Conservation (phyloP, 768 basidiomycete species). For the Collybia mongolica region DNA sequence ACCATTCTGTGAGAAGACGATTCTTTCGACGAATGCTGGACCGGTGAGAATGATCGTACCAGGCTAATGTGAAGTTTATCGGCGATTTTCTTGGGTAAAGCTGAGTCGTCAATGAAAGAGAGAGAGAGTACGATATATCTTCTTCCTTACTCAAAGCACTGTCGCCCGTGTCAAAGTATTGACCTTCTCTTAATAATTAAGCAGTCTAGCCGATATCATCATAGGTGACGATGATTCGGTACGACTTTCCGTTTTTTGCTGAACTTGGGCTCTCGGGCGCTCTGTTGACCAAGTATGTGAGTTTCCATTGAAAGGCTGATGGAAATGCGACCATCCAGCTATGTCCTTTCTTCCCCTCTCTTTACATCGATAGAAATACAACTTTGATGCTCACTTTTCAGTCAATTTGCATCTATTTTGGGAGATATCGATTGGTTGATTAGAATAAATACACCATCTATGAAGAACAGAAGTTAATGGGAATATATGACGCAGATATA, state of each 20-base stretch:
- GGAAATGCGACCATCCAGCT: constrained; percentile 35
- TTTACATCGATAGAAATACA: constrained; percentile 61
- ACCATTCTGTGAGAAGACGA: no score
- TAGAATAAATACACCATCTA: constrained; percentile 63
- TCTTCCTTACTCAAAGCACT: constrained; percentile 65
- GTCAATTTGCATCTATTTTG: constrained; percentile 50
- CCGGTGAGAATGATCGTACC: constrained; percentile 68
- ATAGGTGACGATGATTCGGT: constrained; percentile 71
- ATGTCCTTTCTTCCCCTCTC: constrained; percentile 25
- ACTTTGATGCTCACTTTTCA: constrained; percentile 48
- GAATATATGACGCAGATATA: background rate
- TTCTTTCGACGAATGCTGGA: constrained; percentile 46
- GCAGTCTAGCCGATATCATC: constrained; percentile 50
- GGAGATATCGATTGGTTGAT: constrained; percentile 63
- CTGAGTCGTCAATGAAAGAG: constrained; percentile 58
- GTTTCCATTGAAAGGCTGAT: background rate
- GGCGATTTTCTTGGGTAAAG: constrained; percentile 55
- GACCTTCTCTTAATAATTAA: constrained; percentile 53
- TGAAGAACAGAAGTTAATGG: background rate
- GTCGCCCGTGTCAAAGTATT: constrained; percentile 68
- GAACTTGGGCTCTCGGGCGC: constrained; percentile 46
- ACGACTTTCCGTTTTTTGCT: constrained; percentile 37
- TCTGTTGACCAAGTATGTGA: constrained; percentile 34
- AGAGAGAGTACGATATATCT: constrained; percentile 72
- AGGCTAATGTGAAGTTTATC: constrained; percentile 77